These are phyloP conservation scores for Quercus tomentella DNA, from an alignment of 331 rosid species.

Conservation along the genomic window DNA sequence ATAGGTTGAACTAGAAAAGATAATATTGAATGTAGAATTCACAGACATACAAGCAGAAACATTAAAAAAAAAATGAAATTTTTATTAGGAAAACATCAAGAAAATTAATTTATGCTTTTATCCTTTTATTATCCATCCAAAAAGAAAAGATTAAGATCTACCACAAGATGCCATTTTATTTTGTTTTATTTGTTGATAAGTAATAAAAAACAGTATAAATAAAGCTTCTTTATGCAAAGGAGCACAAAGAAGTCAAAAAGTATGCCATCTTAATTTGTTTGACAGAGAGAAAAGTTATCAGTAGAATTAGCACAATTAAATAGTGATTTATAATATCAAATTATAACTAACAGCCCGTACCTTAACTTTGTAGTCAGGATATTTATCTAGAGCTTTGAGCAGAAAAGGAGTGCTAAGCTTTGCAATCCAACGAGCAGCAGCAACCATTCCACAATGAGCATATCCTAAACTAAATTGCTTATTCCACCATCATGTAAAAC, in stretches of 20 bases:
- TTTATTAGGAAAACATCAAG: not conserved
- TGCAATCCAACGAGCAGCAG: slow-evolving; percentile 98
- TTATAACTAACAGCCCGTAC: slow-evolving; percentile 28
- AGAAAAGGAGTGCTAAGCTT: slow-evolving; percentile 85
- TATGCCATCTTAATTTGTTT: not conserved
- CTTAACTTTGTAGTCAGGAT: slow-evolving; percentile 74
- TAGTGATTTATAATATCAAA: not conserved
- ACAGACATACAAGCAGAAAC: not conserved
- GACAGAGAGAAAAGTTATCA: not conserved
- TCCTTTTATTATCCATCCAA: not conserved
- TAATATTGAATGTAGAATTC: not conserved
- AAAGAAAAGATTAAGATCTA: not conserved
- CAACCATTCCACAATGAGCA: slow-evolving; percentile 74
- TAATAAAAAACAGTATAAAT: too few species aligned
- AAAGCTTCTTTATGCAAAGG: too few species aligned
- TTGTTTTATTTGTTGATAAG: not conserved
- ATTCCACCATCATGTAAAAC: slow-evolving; percentile 92
- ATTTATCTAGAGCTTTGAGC: slow-evolving; percentile 65
- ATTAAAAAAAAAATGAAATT: not conserved
- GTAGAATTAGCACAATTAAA: not conserved
- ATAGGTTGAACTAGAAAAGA: not conserved
- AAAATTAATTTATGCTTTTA: not conserved
- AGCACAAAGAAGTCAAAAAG: too few species aligned
- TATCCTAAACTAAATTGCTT: slow-evolving; percentile 56
- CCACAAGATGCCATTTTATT: not conserved